Base-by-base conservation (phyloP, 129 eudicot species). In the Dittrichia graveolens region DNA sequence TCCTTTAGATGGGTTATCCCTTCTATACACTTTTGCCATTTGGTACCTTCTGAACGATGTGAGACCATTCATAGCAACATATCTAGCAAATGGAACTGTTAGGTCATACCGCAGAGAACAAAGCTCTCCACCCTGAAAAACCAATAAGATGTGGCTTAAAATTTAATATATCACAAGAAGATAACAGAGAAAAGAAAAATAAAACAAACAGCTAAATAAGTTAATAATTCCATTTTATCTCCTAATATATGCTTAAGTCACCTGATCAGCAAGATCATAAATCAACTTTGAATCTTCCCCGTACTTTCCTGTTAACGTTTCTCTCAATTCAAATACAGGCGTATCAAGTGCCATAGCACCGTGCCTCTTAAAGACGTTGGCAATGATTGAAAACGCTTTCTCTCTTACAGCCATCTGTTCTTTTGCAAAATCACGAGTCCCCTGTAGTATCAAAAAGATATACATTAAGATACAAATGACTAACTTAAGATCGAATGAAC, bases 231-330 rank as follows among this genome's bases (percentile, higher is more conserved):
- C 31, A 24, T 24, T 24, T 24, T 24, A 24, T 24, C 55, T 7
- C 19, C n/a, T 5, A 60, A 34, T 9, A 24, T 38, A 60, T 16
- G n/a, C 39, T 35, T 69, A 15, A 14, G 59, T 48, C 63, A 89
- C 98, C 96, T 94, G 98, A 56, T 94, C 98, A 67, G 97, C 95
- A 19, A 94, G 86, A 86, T 94, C 98, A 77, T 87, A 94, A 61
- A 94, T 90, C 76, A 94, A 73, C 67, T 94, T 94, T 61, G 98
- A 90, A 77, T 94, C 98, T 82, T 94, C 98, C 10, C 98, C 98
- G 54, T 94, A 94, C 61, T 94, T 94, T 14, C 98, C 98, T 82
- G 79, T 90, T 24, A 94, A 90, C 45, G 97, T 94, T 75, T 94
- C 98, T 61, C 88, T 87, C 81, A 94, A 37, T 81, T 94, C 98